phyloP scores from a whole-genome alignment of 305 asterid genomes.

The Ilex paraguariensis region DNA sequence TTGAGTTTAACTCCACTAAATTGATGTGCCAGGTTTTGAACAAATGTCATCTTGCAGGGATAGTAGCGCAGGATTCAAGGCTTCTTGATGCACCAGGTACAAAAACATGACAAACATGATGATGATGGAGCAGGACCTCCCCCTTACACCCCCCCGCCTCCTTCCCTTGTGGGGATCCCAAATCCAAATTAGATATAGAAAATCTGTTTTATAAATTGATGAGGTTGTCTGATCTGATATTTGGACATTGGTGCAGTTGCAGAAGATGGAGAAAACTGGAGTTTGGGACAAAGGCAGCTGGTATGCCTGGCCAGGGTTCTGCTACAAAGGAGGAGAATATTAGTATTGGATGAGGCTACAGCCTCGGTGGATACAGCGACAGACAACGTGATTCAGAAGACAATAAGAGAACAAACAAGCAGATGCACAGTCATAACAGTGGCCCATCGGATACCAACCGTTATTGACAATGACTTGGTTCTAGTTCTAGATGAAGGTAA shows the following conservation, averaged over 20 bases:
- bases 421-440: slow-evolving; percentile 76
- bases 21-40: slow-evolving; percentile 41
- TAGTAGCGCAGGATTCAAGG: slow-evolving; percentile 53
- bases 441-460: slow-evolving; percentile 87
- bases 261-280: slow-evolving; percentile 84
- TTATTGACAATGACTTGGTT: slow-evolving; percentile 71
- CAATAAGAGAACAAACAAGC: slow-evolving; percentile 61
- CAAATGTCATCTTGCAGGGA: slow-evolving; percentile 62
- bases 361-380: slow-evolving; percentile 78
- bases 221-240: background rate
- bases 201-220: background rate
- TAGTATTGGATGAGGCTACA: slow-evolving; percentile 73
- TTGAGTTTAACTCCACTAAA: background rate
- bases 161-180: background rate
- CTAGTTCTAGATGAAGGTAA: slow-evolving; percentile 78
- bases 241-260: slow-evolving; percentile 35
- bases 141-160: background rate
- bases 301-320: slow-evolving; percentile 61
- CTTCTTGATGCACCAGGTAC: slow-evolving; percentile 77
- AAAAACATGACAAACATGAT: background rate
- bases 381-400: slow-evolving; percentile 64
- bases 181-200: background rate
- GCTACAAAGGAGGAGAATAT: slow-evolving; percentile 53
- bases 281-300: slow-evolving; percentile 75
- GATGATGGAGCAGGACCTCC: too few relatives aligned